These are phyloP conservation scores for Calophaca sinica DNA, from an alignment of 306 rosid species.

Conservation along the genomic window DNA sequence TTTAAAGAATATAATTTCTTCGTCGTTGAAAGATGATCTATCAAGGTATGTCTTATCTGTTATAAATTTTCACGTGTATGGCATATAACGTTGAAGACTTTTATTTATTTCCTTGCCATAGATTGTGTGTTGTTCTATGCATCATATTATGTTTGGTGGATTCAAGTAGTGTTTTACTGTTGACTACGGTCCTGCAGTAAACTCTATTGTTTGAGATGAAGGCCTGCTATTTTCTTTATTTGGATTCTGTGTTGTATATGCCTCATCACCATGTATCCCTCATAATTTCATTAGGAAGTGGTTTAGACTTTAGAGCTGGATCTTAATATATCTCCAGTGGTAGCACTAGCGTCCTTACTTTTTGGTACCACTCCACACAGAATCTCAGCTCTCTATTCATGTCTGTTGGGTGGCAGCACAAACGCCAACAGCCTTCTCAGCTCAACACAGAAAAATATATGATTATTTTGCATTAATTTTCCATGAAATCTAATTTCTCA, in stretches of 20 bases:
- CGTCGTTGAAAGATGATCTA: conserved; percentile 58
- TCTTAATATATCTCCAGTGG: too few species aligned
- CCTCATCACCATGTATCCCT: conserved; percentile 1
- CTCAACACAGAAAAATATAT: neutral
- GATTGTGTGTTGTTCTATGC: conserved; percentile 35
- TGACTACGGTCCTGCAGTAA: conserved; percentile 25
- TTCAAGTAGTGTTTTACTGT: conserved; percentile 26
- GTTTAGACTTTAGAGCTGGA: neutral
- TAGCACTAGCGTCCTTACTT: too few species aligned
- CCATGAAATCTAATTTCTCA: neutral
- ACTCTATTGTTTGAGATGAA: neutral
- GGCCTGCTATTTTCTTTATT: neutral
- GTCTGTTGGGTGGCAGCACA: neutral
- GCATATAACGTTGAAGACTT: conserved; percentile 8
- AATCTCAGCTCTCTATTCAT: neutral
- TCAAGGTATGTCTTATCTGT: conserved; percentile 67
- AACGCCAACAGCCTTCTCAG: neutral
- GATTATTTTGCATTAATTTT: neutral
- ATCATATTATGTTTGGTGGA: conserved; percentile 40
- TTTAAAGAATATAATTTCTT: conserved; percentile 71
- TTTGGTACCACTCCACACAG: neutral
- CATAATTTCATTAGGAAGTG: neutral
- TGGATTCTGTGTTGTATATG: neutral
- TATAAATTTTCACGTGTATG: conserved; percentile 33
- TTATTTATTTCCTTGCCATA: conserved; percentile 15